phyloP scores from a whole-genome alignment of 768 basidiomycete genomes.

The Termitomyces sp. region DNA sequence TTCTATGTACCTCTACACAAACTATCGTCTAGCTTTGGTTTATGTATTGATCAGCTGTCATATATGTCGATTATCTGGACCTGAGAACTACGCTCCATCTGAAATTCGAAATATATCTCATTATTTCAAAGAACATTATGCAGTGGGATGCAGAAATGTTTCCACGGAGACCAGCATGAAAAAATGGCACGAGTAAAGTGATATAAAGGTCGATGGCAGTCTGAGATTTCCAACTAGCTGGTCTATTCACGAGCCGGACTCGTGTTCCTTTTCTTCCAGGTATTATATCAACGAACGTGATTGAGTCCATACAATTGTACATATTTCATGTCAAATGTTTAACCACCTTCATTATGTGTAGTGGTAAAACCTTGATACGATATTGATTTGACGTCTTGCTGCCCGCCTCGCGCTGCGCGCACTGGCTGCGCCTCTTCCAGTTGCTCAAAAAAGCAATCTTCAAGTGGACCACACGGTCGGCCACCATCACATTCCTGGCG shows the following conservation, averaged over 20 bases:
- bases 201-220: neutral
- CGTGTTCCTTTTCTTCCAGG: neutral
- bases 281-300: neutral
- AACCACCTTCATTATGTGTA: neutral
- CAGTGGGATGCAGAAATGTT: neutral
- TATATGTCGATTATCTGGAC: no score
- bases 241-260: neutral
- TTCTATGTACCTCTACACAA: no score
- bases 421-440: neutral
- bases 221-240: neutral
- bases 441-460: neutral
- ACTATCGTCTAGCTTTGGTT: no score
- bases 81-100: no score
- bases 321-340: neutral
- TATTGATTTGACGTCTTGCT: neutral
- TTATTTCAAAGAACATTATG: neutral
- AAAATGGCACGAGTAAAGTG: neutral
- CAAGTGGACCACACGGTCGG: neutral
- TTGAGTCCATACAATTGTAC: neutral
- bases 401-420: neutral
- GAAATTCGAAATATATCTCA: no score
- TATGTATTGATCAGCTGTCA: no score
- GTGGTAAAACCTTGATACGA: neutral
- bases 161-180: neutral
- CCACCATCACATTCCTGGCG: neutral